Conservation (phyloP, 352 stramenopile species). For the Globisporangium uncinulatum region DNA sequence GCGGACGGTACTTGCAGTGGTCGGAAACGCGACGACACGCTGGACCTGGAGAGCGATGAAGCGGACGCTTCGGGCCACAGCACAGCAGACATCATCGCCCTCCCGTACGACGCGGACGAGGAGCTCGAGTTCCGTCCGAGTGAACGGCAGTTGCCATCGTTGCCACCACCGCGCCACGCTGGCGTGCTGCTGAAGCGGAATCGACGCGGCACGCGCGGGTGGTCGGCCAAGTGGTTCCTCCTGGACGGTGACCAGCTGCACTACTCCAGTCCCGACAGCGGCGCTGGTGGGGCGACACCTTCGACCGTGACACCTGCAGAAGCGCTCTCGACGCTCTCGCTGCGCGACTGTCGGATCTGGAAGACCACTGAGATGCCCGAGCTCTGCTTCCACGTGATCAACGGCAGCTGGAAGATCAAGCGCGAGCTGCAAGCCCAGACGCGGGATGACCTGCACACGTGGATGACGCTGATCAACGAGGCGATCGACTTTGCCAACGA, state of each 20-base stretch:
- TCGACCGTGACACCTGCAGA: not conserved
- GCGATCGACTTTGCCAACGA: slow-evolving; percentile 70
- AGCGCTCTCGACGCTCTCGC: slow-evolving; percentile 50
- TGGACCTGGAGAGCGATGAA: slow-evolving; percentile 37
- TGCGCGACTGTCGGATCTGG: slow-evolving; percentile 77
- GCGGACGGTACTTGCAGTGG: slow-evolving; percentile 21
- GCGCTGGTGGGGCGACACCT: no score
- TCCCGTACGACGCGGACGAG: slow-evolving; percentile 25
- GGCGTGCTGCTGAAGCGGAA: slow-evolving; percentile 70
- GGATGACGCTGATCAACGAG: slow-evolving; percentile 72
- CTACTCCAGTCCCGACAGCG: slow-evolving; percentile 18
- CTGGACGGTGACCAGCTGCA: slow-evolving; percentile 67
- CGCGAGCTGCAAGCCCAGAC: slow-evolving; percentile 64
- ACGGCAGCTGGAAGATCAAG: slow-evolving; percentile 79
- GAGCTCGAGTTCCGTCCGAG: slow-evolving; percentile 18
- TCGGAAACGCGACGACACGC: slow-evolving; percentile 27
- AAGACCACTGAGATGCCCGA: slow-evolving; percentile 86
- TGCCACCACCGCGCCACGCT: slow-evolving; percentile 42
- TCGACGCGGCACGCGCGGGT: slow-evolving; percentile 60
- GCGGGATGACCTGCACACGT: slow-evolving; percentile 53
- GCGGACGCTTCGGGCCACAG: slow-evolving; percentile 19
- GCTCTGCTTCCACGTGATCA: slow-evolving; percentile 70
- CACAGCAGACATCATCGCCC: slow-evolving; percentile 18
- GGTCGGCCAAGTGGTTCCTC: slow-evolving; percentile 67
- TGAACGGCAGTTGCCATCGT: slow-evolving; percentile 18